A percentile compares a stretch with the other conserved stretches of the same genome.
Evolutionary conservation across 345 rosid species (phyloP).

Genomic region (Aethionema arabicum): DNA sequence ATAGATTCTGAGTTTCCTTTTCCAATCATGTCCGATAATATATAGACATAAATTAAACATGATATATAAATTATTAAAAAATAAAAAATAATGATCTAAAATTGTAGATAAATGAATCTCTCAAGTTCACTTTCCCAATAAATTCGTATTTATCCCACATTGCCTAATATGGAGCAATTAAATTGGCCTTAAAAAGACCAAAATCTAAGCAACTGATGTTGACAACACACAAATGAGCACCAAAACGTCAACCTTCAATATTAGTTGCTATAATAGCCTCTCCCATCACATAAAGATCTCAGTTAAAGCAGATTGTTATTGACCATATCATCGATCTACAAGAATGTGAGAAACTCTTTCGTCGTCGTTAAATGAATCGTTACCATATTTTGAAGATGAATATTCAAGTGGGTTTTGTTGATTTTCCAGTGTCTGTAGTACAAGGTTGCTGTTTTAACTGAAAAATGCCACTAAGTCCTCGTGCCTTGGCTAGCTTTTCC

Average conservation of each 20-base stretch:
- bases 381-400: conserved; percentile 23
- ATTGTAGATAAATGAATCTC: background rate
- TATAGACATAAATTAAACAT: conserved; percentile 1
- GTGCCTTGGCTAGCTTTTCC: conserved; percentile 67
- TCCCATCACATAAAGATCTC: background rate
- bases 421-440: conserved; percentile 30
- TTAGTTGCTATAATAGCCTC: conserved; percentile 17
- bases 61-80: background rate
- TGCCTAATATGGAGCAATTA: background rate
- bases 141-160: conserved; percentile 33
- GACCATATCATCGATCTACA: conserved; percentile 21
- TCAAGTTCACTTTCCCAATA: conserved; percentile 25
- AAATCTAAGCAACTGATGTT: conserved; percentile 23
- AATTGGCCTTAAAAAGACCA: conserved; percentile 6
- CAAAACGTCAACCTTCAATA: conserved; percentile 21
- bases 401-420: conserved; percentile 43
- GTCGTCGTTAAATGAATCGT: conserved; percentile 25
- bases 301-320: conserved; percentile 20
- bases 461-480: conserved; percentile 64
- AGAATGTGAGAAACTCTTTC: conserved; percentile 34
- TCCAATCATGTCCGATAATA: background rate
- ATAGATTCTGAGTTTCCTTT: too few species aligned
- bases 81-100: conserved; percentile 17
- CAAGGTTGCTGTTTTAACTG: conserved; percentile 43
- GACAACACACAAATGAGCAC: conserved; percentile 20